These are phyloP conservation scores for Aspergillus transmontanensis DNA, from an alignment of 2,329 filamentous ascomycete species.

Conservation along the genomic window DNA sequence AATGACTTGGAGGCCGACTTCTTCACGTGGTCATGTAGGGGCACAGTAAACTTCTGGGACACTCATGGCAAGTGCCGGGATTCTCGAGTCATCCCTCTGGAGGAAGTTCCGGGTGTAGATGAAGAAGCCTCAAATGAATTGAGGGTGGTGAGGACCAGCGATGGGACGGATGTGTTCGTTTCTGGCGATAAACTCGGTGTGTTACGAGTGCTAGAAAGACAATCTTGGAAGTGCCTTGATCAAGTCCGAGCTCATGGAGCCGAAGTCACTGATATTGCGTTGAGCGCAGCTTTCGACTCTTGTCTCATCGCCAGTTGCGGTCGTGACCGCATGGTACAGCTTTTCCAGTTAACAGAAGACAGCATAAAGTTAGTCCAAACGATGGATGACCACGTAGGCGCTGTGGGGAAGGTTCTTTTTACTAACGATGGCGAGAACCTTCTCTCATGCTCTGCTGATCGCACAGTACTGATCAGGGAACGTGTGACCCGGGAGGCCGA, in stretches of 20 bases:
- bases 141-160: slow-evolving; percentile 60
- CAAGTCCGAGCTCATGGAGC: slow-evolving; percentile 83
- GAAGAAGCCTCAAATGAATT: slow-evolving; percentile 58
- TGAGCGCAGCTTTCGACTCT: slow-evolving; percentile 64
- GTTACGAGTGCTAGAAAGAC: slow-evolving; percentile 54
- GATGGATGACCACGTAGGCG: slow-evolving; percentile 85
- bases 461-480: slow-evolving; percentile 82
- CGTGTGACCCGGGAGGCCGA: slow-evolving; percentile 66
- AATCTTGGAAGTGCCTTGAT: slow-evolving; percentile 63
- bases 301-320: slow-evolving; percentile 79
- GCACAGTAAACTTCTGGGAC: slow-evolving; percentile 81
- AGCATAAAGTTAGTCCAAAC: slow-evolving; percentile 83
- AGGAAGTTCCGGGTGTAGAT: slow-evolving; percentile 55
- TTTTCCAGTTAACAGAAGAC: slow-evolving; percentile 68
- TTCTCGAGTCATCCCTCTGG: slow-evolving; percentile 68
- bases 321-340: slow-evolving; percentile 86
- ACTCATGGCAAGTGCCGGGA: slow-evolving; percentile 68
- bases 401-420: slow-evolving; percentile 77
- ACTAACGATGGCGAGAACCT: slow-evolving; percentile 70
- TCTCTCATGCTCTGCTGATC: slow-evolving; percentile 84
- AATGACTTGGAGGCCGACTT: slow-evolving; percentile 71
- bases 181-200: slow-evolving; percentile 87
- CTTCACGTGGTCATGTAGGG: slow-evolving; percentile 84
- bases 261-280: slow-evolving; percentile 79
- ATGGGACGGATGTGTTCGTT: slow-evolving; percentile 68